Evolutionary conservation across 768 basidiomycete genomes (phyloP), one percentile per base, ranked within the genome.

Genomic region (Rhizopogon vulgaris): DNA sequence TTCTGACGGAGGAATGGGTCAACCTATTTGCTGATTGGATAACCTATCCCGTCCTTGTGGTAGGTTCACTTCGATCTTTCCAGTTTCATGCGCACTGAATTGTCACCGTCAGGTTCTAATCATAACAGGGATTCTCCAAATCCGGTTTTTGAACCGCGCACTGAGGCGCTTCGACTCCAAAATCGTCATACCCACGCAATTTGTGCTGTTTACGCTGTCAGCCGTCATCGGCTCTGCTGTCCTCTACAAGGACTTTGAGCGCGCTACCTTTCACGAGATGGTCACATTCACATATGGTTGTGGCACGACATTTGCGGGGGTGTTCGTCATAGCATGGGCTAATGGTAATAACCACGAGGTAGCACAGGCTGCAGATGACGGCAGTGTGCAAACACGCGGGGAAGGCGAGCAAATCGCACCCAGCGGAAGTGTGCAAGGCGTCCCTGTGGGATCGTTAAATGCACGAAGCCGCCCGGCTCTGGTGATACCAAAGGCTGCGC

Each of bases 101-200:
- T 43, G 15, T 27, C 41, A 4, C 24, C 39, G 43, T 8, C 46
- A 90, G 87, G 77, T 87, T n/a, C 78, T 92, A 27, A 48, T 81
- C 22, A 62, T 76, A 14, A 91, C 90, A 17, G 91, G 89, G 3
- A 64, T 92, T 43, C 84, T 88, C n/a, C 90, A 93, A 71, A 85
- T 93, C 54, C 76, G 78, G 58, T 92, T 91, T 63, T 76, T 90
- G 48, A 91, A 91, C 60, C 75, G 90, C 52, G 94, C 94, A 6
- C 67, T 97, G 41, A 94, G 91, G 84, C 80, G 84, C 18, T 98
- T 97, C 66, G 92, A 96, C 63, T 85, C 89, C 68, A 95, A 96
- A 72, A 88, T 85, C 48, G 94, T 97, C 24, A 91, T 98, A 56
- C 95, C 94, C 4, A 85, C 85, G 12, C 94, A 97, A 73, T 98